Conservation (phyloP, 2,329 filamentous ascomycete genomes). For the Ceratocystis ficicola region DNA sequence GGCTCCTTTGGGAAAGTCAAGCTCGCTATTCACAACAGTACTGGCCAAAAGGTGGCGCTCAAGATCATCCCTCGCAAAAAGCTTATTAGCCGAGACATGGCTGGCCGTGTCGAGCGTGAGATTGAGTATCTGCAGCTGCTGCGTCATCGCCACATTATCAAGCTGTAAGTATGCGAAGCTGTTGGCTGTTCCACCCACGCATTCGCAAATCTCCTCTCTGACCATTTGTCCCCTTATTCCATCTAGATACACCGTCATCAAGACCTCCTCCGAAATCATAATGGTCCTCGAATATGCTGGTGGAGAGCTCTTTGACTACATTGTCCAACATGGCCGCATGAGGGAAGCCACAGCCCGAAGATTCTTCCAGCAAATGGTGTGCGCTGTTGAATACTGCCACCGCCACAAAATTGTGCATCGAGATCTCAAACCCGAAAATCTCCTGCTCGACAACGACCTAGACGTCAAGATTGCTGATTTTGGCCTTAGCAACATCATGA, state of each 20-base stretch:
- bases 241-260: conserved; percentile 82
- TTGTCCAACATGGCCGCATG: conserved; percentile 87
- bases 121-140: conserved; percentile 95
- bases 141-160: conserved; percentile 96
- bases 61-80: conserved; percentile 97
- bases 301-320: conserved; percentile 94
- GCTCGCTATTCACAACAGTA: conserved; percentile 82
- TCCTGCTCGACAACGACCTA: conserved; percentile 84
- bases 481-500: conserved; percentile 98
- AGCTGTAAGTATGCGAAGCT: conserved; percentile 51
- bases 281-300: conserved; percentile 99
- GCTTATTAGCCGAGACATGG: conserved; percentile 94
- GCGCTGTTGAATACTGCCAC: conserved; percentile 97
- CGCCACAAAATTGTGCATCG: conserved; percentile 97
- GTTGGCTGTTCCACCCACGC: not conserved
- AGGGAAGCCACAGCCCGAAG: conserved; percentile 84
- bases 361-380: conserved; percentile 98
- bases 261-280: conserved; percentile 85
- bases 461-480: conserved; percentile 99
- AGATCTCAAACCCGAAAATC: conserved; percentile 93
- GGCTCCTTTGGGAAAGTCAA: conserved; percentile 99
- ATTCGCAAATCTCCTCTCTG: not conserved
- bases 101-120: conserved; percentile 89
- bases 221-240: not conserved
- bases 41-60: conserved; percentile 86